A percentile compares a stretch with the other conserved stretches of the same genome.
These are phyloP conservation scores for Tricharina praecox DNA, from an alignment of 495 filamentous ascomycete genomes.

Conservation along the genomic window DNA sequence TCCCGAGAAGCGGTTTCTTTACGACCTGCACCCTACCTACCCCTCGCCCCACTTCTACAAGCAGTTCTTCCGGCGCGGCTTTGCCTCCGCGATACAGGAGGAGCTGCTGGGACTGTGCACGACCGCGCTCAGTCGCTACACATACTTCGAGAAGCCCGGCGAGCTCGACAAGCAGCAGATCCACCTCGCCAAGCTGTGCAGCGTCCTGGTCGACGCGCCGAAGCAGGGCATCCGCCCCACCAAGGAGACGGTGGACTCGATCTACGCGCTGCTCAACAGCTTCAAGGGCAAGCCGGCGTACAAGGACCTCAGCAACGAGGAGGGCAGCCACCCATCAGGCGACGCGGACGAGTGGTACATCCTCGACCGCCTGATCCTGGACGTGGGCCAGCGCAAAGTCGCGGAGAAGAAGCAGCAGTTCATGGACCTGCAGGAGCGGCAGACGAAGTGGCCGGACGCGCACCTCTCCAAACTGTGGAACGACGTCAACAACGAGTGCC, in stretches of 20 bases:
- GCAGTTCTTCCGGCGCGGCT: slow-evolving; percentile 15
- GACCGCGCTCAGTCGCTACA: slow-evolving; percentile 50
- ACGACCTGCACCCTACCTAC: slow-evolving; percentile 1
- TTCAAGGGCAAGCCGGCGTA: slow-evolving; percentile 28
- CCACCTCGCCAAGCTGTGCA: slow-evolving; percentile 50
- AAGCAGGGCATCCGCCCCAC: slow-evolving; percentile 47
- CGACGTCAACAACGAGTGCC: neutral
- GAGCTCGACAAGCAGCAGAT: slow-evolving; percentile 40
- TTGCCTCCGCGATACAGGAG: slow-evolving; percentile 32
- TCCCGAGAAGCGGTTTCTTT: neutral
- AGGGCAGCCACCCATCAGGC: slow-evolving; percentile 28
- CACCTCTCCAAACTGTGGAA: slow-evolving; percentile 34
- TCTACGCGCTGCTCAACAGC: slow-evolving; percentile 4
- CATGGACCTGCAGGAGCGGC: slow-evolving; percentile 19
- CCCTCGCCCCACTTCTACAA: slow-evolving; percentile 37
- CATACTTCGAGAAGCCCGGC: slow-evolving; percentile 36
- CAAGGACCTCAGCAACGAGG: slow-evolving; percentile 30
- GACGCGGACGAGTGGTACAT: slow-evolving; percentile 38
- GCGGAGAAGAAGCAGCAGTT: slow-evolving; percentile 32
- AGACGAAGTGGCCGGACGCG: slow-evolving; percentile 29
- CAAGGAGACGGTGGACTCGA: slow-evolving; percentile 35
- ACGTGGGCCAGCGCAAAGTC: slow-evolving; percentile 38
- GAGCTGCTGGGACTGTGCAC: slow-evolving; percentile 60
- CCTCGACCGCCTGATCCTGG: slow-evolving; percentile 57
- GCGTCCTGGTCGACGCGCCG: slow-evolving; percentile 60